Evolutionary conservation across 768 basidiomycete species (phyloP), one percentile per base, ranked within the genome.

Genomic region (Russula sp.): DNA sequence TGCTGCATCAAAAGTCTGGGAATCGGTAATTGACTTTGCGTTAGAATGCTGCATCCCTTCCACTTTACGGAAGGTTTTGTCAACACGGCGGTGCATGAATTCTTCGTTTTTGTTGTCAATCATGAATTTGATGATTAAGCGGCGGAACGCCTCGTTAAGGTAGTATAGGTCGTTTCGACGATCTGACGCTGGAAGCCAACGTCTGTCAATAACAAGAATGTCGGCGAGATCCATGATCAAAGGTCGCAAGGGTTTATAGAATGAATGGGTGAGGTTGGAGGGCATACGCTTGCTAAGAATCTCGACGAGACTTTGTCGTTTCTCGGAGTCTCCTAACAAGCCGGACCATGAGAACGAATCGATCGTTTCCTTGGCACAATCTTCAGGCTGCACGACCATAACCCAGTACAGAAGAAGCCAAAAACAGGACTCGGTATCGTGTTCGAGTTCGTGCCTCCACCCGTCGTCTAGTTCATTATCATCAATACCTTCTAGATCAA

Each of bases 361-460:
- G 40, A 42, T 42, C 40, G 11, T 16, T 42, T 42, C 40, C 40
- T 42, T 42, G 40, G 40, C 1, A 48, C 34, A 38, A 18, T 55
- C 16, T 51, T 57, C 28, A 46, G 56, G 56, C 20, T 57, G 56
- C 56, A 8, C 28, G 8, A 46, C 54, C n/a, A 55, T 40, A 24
- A 20, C 54, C 54, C 54, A 55, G 54, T 55, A 55, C 24, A 55
- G 54, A 57, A 57, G 56, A 18, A 57, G 56, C 56, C 56, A 57
- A 30, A 57, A 57, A 16, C 46, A 18, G 10, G 56, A 57, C 10
- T 57, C 56, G 16, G 20, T 42, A 57, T 57, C 56, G 10, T 42
- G 40, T 42, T 42, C 40, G 13, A 42, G 40, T 16, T 42, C 40
- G 40, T 42, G 40, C 40, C 40, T 42, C 40, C 40, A 42, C n/a